These are phyloP conservation scores for Arachis hypogaea DNA, from an alignment of 306 rosid species.

Conservation along the genomic window DNA sequence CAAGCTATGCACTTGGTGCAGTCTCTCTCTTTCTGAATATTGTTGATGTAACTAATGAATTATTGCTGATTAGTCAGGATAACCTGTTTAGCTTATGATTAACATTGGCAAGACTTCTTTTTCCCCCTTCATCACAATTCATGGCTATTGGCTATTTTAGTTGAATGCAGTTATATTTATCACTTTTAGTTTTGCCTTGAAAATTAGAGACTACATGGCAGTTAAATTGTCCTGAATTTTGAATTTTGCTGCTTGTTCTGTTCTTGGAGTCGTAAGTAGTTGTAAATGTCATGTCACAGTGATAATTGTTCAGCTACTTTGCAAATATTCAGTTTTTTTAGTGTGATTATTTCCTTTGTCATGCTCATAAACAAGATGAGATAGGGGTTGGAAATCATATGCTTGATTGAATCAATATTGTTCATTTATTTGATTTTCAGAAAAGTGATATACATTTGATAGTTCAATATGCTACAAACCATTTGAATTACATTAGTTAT, in stretches of 20 bases:
- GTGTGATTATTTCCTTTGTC: slow-evolving; percentile 6
- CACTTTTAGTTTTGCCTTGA: slow-evolving; percentile 7
- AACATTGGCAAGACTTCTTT: background rate
- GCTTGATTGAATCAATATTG: background rate
- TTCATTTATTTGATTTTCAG: background rate
- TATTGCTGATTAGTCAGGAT: background rate
- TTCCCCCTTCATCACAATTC: background rate
- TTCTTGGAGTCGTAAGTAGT: background rate
- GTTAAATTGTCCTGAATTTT: background rate
- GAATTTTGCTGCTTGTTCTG: background rate
- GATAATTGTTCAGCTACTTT: background rate
- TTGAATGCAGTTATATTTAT: background rate
- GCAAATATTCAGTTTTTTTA: background rate
- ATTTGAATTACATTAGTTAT: slow-evolving; percentile 10
- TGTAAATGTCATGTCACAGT: background rate
- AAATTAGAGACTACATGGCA: background rate
- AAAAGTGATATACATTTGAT: background rate
- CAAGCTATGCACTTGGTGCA: background rate
- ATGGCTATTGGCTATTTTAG: background rate
- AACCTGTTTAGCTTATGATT: background rate
- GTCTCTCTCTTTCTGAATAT: background rate
- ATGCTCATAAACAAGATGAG: background rate
- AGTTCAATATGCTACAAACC: background rate
- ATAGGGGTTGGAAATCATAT: slow-evolving; percentile 2
- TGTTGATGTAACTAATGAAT: background rate